phyloP scores from a whole-genome alignment of 2,329 filamentous ascomycete species.

The Talaromyces marneffei region DNA sequence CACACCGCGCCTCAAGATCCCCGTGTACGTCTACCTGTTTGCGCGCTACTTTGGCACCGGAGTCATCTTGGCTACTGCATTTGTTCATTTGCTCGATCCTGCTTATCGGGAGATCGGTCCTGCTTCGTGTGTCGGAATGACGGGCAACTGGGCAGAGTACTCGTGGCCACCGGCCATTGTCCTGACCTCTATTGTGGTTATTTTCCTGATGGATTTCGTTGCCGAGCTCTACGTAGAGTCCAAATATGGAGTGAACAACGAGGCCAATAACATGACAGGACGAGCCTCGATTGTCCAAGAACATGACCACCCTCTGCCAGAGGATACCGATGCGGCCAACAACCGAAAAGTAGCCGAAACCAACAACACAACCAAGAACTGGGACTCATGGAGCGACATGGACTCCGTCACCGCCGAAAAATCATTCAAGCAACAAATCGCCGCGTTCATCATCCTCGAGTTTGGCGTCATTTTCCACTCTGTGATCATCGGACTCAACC shows the following conservation, averaged over 20 bases:
- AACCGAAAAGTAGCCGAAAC: background rate
- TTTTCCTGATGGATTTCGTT: slow-evolving; percentile 49
- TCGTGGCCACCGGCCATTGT: slow-evolving; percentile 51
- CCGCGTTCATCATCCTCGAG: slow-evolving; percentile 46
- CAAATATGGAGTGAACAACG: slow-evolving; percentile 38
- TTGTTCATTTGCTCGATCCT: slow-evolving; percentile 45
- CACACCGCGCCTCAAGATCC: slow-evolving; percentile 32
- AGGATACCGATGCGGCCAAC: background rate
- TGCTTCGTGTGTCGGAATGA: slow-evolving; percentile 49
- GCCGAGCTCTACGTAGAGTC: slow-evolving; percentile 48
- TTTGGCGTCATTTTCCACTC: slow-evolving; percentile 60
- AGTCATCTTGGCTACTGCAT: slow-evolving; percentile 45
- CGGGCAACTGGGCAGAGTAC: slow-evolving; percentile 48
- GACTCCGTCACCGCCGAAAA: slow-evolving; percentile 19
- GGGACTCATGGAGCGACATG: background rate
- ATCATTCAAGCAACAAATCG: slow-evolving; percentile 34
- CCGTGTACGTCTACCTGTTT: slow-evolving; percentile 42
- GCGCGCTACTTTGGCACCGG: slow-evolving; percentile 45
- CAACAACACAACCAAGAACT: background rate
- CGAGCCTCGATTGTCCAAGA: slow-evolving; percentile 16
- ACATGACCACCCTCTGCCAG: slow-evolving; percentile 6
- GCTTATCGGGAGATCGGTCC: slow-evolving; percentile 43
- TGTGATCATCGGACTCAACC: slow-evolving; percentile 58
- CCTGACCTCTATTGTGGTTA: slow-evolving; percentile 42
- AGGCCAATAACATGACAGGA: slow-evolving; percentile 22